phyloP scores from a whole-genome alignment of 345 rosid genomes.

The Populus tremula region DNA sequence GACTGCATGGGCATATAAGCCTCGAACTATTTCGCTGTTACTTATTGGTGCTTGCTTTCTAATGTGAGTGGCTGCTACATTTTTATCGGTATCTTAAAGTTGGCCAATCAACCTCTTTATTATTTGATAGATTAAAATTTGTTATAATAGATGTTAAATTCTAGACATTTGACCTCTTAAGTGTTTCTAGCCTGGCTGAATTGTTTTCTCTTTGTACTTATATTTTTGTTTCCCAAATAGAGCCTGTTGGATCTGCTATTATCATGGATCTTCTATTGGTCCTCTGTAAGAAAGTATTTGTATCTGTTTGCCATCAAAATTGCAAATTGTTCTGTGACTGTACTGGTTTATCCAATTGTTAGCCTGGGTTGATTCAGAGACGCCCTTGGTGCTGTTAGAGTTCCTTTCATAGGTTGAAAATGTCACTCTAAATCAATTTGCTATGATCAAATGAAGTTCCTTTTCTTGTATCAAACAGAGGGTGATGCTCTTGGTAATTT shows the following conservation, averaged over 20 bases:
- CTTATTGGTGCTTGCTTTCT: constrained; percentile 90
- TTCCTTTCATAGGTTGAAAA: neutral
- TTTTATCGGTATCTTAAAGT: neutral
- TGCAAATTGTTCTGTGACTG: neutral
- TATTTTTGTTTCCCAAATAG: neutral
- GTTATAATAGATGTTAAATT: neutral
- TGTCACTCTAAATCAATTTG: neutral
- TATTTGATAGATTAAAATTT: neutral
- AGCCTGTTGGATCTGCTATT: neutral
- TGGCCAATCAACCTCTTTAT: neutral
- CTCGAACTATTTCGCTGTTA: constrained; percentile 84
- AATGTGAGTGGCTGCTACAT: constrained; percentile 53
- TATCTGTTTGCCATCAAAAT: neutral
- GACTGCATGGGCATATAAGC: constrained; percentile 99
- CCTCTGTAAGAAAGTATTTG: neutral
- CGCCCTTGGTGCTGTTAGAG: neutral
- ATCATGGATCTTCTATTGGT: neutral
- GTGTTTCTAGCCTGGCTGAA: neutral
- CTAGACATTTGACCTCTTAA: neutral
- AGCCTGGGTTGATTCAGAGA: neutral
- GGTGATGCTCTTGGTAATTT: neutral
- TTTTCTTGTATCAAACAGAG: neutral
- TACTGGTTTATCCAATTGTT: neutral
- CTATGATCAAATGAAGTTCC: neutral
- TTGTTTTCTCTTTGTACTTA: neutral